Evolutionary conservation across 1,139 yeast species (phyloP), one percentile per base, ranked within the genome.

Genomic region (Diutina rugosa): DNA sequence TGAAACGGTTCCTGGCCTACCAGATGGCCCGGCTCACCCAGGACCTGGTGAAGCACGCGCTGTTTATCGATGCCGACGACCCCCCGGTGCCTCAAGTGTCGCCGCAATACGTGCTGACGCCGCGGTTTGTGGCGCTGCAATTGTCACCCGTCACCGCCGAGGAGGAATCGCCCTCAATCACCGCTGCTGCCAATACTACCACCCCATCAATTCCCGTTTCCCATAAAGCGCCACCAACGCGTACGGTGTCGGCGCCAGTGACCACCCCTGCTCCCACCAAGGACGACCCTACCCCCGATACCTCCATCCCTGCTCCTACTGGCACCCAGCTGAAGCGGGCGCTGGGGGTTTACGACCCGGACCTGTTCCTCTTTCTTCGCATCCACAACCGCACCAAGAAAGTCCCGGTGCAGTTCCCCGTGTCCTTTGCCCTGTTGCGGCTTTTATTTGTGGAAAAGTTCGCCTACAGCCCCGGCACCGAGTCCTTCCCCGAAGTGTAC

Each of bases 1-100:
- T 97, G 0, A 81, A 90, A 62, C 73, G 99, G 59, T 93, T 87
- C 65, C 89, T 97, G 30, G 97, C 97, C 0, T 93, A 90, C 61
- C 98, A 93, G 65, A 87, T 86, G 70, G 91, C 96, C 1, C 88
- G 87, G 63, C 76, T 88, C 29, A 77, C 90, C 0, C 53, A 49
- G 8, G 53, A 49, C 35, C 41, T 16, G 12, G 41, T 49, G 29
- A 49, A 49, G 21, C 53, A 49, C 53, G 41, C 32, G n/a, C 53
- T 49, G 53, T 49, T 30, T 32, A 29, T 49, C 6, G 53, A 49
- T 14, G 28, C 10, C 28, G 44, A 49, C 35, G 38, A 29, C 7
- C 41, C 35, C 6, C 26, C 38, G 7, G 18, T 28, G 4, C 29
- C 49, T 6, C 30, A 21, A 14, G 35, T 47, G 21, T 26, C 30